Evolutionary conservation across 768 basidiomycete genomes (phyloP), one percentile per base, ranked within the genome.

Genomic region (Myochromella boudieri): DNA sequence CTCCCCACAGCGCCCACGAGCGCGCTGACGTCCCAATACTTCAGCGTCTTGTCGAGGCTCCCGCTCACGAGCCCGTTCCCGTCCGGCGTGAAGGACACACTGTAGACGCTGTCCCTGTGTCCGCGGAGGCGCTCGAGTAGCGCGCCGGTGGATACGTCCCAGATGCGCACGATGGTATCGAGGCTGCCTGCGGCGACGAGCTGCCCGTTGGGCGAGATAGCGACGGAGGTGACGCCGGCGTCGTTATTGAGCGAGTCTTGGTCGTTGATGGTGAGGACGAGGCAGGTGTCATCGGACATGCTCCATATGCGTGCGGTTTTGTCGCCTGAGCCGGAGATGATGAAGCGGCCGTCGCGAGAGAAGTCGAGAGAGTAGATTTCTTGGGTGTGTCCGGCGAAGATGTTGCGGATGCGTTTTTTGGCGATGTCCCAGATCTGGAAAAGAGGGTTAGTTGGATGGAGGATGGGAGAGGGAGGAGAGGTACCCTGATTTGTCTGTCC

Each of bases 301-400:
- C 74, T 68, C 74, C 75, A 76, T 26, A 78, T 71, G 4, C 75
- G 63, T 12, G 74, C 69, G 0, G 76, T 75, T 43, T 72, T 71
- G 59, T 77, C 90, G 2, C 93, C 92, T 0, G 90, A 93, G 12
- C 92, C 94, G 3, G 91, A 93, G 14, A 94, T 88, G 54, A 95
- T 86, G 57, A 87, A 77, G 2, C 83, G 75, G 4, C 94, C 93
- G 56, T 95, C 90, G 18, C 74, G 68, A 1, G 91, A 90, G 66
- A 94, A 95, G 63, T 90, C 91, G 52, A 97, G 83, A 1, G 92
- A 91, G 68, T 95, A 95, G 60, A 97, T 93, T 59, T 95, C 94
- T 60, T 92, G 88, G 57, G 82, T 81, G 68, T 97, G 94, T 1
- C 94, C 94, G 48, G 85, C 82, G 56, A 95, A 91, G 17, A 89